Conservation (phyloP, 352 stramenopile genomes). For the Pythium guiyangense region DNA sequence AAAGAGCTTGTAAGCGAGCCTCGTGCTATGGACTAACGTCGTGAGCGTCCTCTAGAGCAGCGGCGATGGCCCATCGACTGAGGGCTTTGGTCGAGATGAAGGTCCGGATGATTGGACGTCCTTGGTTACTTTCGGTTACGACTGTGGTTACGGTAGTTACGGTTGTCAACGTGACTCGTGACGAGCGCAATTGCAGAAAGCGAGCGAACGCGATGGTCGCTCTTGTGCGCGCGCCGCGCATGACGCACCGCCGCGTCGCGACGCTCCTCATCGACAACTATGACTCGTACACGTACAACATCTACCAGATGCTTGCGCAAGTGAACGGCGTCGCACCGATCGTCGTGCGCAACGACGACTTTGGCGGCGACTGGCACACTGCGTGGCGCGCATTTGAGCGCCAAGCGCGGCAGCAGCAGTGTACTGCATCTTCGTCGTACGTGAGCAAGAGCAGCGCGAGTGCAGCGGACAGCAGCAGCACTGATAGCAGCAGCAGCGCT, state of each 20-base stretch:
- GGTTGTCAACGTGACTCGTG: too few relatives aligned
- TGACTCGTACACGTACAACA: constrained; percentile 98
- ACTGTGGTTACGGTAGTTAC: too few relatives aligned
- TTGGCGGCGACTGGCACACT: constrained; percentile 53
- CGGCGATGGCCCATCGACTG: too few relatives aligned
- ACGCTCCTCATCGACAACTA: constrained; percentile 97
- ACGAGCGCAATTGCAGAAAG: too few relatives aligned
- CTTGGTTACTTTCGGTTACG: too few relatives aligned
- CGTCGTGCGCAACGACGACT: constrained; percentile 93
- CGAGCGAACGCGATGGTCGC: constrained; percentile 18
- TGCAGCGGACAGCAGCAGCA: not conserved
- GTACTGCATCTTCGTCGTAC: constrained; percentile 4
- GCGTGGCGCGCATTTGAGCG: constrained; percentile 52
- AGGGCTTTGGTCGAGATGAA: too few relatives aligned
- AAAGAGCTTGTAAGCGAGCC: too few relatives aligned
- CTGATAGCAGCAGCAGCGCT: not conserved
- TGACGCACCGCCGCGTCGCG: constrained; percentile 23
- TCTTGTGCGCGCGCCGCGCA: constrained; percentile 7
- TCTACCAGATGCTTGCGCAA: constrained; percentile 92
- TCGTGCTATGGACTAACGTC: too few relatives aligned
- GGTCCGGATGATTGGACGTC: too few relatives aligned
- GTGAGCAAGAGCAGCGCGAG: constrained; percentile 4
- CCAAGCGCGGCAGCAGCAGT: constrained; percentile 26
- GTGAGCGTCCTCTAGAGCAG: too few relatives aligned
- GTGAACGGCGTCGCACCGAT: constrained; percentile 85